Conservation (phyloP, 2,329 filamentous ascomycete species). For the Ophiostoma perfectum region DNA sequence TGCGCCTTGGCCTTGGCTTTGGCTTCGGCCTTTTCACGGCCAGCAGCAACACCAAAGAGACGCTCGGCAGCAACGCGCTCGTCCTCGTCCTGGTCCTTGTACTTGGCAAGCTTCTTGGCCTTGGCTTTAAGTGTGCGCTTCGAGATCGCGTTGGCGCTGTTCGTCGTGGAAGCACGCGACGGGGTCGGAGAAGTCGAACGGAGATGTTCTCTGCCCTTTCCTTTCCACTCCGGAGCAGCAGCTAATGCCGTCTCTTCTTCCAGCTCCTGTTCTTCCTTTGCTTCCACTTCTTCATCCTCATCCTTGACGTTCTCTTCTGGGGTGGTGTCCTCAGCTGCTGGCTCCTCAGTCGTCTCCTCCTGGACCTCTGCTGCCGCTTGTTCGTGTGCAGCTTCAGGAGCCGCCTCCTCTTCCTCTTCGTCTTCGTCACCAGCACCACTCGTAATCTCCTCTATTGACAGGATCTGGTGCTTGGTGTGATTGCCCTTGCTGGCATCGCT, state of each 20-base stretch:
- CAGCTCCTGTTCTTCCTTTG: background rate
- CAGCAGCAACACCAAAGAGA: conserved; percentile 72
- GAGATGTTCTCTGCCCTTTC: conserved; percentile 17
- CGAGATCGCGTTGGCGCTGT: conserved; percentile 37
- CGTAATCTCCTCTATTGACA: conserved; percentile 31
- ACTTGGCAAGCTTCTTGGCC: conserved; percentile 86
- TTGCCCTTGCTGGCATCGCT: conserved; percentile 79
- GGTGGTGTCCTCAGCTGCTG: conserved; percentile 26
- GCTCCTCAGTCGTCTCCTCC: background rate
- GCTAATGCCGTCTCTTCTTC: background rate
- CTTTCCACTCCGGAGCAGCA: background rate
- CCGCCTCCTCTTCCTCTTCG: conserved; percentile 27
- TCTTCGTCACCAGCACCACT: conserved; percentile 15
- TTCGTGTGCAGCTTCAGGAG: conserved; percentile 20
- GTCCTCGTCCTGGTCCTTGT: conserved; percentile 91
- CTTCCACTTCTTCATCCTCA: background rate
- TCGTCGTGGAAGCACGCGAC: conserved; percentile 30
- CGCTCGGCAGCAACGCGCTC: conserved; percentile 78
- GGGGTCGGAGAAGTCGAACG: conserved; percentile 23
- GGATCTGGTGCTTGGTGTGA: conserved; percentile 62
- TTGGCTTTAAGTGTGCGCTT: conserved; percentile 76
- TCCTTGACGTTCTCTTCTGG: background rate
- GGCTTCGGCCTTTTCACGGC: conserved; percentile 61
- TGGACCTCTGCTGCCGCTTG: background rate
- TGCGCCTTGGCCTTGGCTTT: conserved; percentile 62